Conservation (phyloP, 768 basidiomycete genomes). For the Suillus spraguei region DNA sequence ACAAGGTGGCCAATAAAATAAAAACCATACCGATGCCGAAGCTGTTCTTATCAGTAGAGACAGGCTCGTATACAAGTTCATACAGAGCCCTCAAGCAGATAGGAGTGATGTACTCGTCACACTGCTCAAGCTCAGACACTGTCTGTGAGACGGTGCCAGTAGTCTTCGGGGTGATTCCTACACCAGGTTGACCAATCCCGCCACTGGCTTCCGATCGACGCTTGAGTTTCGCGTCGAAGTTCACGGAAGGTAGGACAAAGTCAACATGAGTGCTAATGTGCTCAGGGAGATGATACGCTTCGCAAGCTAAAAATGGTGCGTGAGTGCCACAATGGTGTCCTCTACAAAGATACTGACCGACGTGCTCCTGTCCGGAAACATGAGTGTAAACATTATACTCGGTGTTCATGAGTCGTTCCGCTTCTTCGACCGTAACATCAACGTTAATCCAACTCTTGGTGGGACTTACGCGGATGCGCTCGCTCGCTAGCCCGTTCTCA, state of each 20-base stretch:
- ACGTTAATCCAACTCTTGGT: constrained; percentile 32
- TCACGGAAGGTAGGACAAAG: constrained; percentile 34
- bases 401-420: constrained; percentile 35
- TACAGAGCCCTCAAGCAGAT: constrained; percentile 33
- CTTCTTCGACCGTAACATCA: constrained; percentile 33
- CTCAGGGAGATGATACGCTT: constrained; percentile 35
- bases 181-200: constrained; percentile 21
- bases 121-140: constrained; percentile 18
- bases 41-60: constrained; percentile 31
- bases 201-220: constrained; percentile 19
- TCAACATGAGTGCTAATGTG: constrained; percentile 35
- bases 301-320: constrained; percentile 26
- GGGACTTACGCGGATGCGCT: constrained; percentile 22
- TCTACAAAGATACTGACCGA: constrained; percentile 26
- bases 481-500: constrained; percentile 24
- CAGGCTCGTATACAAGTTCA: constrained; percentile 22
- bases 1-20: not conserved
- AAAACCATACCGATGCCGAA: constrained; percentile 34
- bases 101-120: constrained; percentile 33
- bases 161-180: constrained; percentile 20
- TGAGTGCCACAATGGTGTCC: not conserved
- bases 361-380: constrained; percentile 28
- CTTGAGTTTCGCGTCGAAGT: constrained; percentile 32
- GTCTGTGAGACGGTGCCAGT: constrained; percentile 17
- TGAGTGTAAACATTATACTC: constrained; percentile 37